Evolutionary conservation across 208 protist species (phyloP).

Genomic region (Trypanosoma scelopori): DNA sequence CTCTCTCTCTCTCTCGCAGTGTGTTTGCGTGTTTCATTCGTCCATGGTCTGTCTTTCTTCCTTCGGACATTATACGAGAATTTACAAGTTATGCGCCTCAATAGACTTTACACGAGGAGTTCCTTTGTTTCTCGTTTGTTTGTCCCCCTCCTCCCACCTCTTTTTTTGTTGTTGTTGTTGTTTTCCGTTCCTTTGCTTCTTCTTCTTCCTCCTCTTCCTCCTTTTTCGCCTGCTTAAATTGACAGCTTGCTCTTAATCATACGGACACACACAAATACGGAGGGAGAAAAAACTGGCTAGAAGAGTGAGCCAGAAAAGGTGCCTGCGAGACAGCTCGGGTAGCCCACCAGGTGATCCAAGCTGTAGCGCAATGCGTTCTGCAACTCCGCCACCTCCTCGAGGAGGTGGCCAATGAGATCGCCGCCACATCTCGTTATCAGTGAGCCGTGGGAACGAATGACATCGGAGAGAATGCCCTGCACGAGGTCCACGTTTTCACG

Average conservation of each 20-base stretch:
- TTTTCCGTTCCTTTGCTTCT: too few relatives aligned
- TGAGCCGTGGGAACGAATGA: slow-evolving; percentile 58
- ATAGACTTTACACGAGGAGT: too few relatives aligned
- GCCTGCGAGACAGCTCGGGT: slow-evolving; percentile 62
- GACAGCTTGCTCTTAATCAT: not conserved
- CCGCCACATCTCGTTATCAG: slow-evolving; percentile 65
- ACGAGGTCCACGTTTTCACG: slow-evolving; percentile 75
- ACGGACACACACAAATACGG: not conserved
- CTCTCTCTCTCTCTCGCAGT: too few relatives aligned
- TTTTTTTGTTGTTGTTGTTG: too few relatives aligned
- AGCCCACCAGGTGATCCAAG: slow-evolving; percentile 73
- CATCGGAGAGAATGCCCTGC: slow-evolving; percentile 76
- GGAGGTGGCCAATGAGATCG: slow-evolving; percentile 31
- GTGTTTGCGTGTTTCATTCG: too few relatives aligned
- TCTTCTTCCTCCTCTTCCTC: too few relatives aligned
- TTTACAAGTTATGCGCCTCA: too few relatives aligned
- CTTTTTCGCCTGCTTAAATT: too few relatives aligned
- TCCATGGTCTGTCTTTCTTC: too few relatives aligned
- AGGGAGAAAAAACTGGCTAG: slow-evolving; percentile 25
- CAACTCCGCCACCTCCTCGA: slow-evolving; percentile 55
- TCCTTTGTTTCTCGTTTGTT: too few relatives aligned
- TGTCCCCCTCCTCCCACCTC: too few relatives aligned
- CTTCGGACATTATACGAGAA: too few relatives aligned
- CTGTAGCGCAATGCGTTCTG: slow-evolving; percentile 68
- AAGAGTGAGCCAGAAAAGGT: slow-evolving; percentile 67